Evolutionary conservation across 2,329 filamentous ascomycete genomes (phyloP).

Genomic region (Ceratocystis variospora): DNA sequence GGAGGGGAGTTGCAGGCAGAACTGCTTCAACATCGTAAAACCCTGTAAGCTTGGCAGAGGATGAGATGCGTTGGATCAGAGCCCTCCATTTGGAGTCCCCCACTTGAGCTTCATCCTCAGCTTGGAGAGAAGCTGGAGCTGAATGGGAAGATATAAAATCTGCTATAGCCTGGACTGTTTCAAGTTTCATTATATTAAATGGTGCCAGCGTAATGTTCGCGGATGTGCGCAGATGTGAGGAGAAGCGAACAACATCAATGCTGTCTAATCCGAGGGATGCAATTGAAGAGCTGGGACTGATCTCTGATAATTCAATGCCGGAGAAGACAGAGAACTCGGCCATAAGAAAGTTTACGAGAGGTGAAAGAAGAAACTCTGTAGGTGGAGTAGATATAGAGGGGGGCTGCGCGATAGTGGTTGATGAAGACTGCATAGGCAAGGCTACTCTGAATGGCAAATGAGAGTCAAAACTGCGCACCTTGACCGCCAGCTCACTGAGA

Average conservation of each 20-base stretch:
- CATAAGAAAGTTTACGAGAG: neutral
- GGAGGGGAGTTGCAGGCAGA: constrained; percentile 65
- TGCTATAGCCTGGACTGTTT: constrained; percentile 51
- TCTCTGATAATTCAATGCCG: constrained; percentile 34
- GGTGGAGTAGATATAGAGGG: neutral
- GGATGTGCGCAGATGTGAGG: constrained; percentile 49
- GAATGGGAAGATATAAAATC: neutral
- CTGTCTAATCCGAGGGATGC: constrained; percentile 81
- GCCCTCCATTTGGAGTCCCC: neutral
- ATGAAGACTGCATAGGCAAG: neutral
- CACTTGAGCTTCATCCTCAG: constrained; percentile 21
- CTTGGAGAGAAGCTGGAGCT: neutral
- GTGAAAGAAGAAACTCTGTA: neutral
- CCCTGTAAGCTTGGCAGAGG: neutral
- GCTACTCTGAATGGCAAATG: neutral
- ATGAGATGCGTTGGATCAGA: neutral
- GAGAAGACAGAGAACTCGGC: constrained; percentile 33
- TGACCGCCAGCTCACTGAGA: neutral
- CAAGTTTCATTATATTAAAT: constrained; percentile 61
- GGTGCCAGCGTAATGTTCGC: constrained; percentile 47
- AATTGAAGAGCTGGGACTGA: constrained; percentile 50
- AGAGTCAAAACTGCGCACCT: neutral
- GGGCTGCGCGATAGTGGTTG: neutral
- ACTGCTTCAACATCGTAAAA: constrained; percentile 38
- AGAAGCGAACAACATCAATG: constrained; percentile 78